phyloP scores from a whole-genome alignment of 331 rosid species.

The Acacia pycnantha region DNA sequence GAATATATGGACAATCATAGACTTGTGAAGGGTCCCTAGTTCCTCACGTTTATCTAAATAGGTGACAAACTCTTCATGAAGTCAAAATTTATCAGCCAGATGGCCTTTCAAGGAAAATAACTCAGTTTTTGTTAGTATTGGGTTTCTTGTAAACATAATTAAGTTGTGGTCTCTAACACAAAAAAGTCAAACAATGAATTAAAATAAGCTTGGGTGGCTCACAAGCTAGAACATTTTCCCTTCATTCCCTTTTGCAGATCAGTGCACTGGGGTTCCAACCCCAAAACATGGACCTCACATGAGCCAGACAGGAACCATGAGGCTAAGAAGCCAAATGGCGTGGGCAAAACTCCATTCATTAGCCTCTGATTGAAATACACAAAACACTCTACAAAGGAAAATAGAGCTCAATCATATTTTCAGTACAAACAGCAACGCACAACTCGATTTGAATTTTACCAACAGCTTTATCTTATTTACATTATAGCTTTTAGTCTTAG shows the following conservation, averaged over 20 bases:
- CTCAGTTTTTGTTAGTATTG: neutral
- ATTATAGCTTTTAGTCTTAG: neutral
- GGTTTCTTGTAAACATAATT: neutral
- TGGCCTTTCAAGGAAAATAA: neutral
- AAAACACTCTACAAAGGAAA: neutral
- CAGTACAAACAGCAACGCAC: neutral
- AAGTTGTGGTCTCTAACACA: neutral
- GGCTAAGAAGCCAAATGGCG: neutral
- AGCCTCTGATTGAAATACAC: neutral
- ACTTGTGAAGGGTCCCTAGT: neutral
- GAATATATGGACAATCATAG: constrained; percentile 17
- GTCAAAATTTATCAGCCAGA: neutral
- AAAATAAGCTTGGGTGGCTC: neutral
- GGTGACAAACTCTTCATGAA: neutral
- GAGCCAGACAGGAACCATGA: neutral
- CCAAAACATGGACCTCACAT: neutral
- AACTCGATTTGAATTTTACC: neutral
- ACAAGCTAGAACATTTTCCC: neutral
- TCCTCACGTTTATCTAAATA: neutral
- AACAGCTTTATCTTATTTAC: neutral
- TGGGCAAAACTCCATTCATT: neutral
- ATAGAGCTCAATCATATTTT: neutral
- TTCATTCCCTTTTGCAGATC: neutral
- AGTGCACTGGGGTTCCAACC: neutral
- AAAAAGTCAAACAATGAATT: neutral